A percentile compares a stretch with the other conserved stretches of the same genome.
phyloP scores from a whole-genome alignment of 2,329 filamentous ascomycete genomes.

The Dactylellina leptospora region DNA sequence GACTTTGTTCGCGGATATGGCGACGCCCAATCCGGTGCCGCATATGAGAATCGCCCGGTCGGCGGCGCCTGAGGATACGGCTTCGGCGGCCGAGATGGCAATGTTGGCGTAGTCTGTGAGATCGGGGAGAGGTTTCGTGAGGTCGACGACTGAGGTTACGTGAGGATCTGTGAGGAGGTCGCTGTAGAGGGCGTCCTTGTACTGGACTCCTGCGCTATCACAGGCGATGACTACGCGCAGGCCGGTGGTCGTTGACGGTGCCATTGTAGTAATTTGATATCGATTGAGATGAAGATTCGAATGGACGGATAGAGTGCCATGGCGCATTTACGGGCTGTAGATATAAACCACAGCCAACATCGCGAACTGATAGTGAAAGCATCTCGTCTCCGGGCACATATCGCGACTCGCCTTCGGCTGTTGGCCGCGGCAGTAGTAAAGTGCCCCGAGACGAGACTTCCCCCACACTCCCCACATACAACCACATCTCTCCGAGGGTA shows the following conservation, averaged over 20 bases:
- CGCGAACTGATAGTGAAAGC: not conserved
- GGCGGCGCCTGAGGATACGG: slow-evolving; percentile 71
- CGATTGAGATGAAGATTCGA: too few relatives aligned
- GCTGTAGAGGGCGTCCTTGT: slow-evolving; percentile 42
- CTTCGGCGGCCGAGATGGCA: slow-evolving; percentile 58
- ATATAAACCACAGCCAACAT: too few relatives aligned
- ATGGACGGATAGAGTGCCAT: too few relatives aligned
- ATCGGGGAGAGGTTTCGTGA: slow-evolving; percentile 58
- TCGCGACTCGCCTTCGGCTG: slow-evolving; percentile 13
- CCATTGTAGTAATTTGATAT: slow-evolving; percentile 20
- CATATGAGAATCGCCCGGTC: slow-evolving; percentile 85
- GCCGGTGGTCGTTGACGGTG: slow-evolving; percentile 27
- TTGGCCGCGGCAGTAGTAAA: slow-evolving; percentile 8
- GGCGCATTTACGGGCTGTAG: too few relatives aligned
- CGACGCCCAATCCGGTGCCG: slow-evolving; percentile 85
- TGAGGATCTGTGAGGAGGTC: slow-evolving; percentile 30
- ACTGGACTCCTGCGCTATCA: slow-evolving; percentile 45
- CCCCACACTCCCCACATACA: not conserved
- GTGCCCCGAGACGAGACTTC: slow-evolving; percentile 32
- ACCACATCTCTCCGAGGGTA: slow-evolving; percentile 4
- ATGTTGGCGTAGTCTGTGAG: slow-evolving; percentile 35
- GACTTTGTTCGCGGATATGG: slow-evolving; percentile 89
- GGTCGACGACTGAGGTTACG: slow-evolving; percentile 38
- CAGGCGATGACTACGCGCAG: slow-evolving; percentile 49
- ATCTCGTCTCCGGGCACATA: slow-evolving; percentile 3